Percentiles rank a stretch among this genome's conserved stretches.
phyloP scores from a whole-genome alignment of 257 asterid species.

The Vinca minor region DNA sequence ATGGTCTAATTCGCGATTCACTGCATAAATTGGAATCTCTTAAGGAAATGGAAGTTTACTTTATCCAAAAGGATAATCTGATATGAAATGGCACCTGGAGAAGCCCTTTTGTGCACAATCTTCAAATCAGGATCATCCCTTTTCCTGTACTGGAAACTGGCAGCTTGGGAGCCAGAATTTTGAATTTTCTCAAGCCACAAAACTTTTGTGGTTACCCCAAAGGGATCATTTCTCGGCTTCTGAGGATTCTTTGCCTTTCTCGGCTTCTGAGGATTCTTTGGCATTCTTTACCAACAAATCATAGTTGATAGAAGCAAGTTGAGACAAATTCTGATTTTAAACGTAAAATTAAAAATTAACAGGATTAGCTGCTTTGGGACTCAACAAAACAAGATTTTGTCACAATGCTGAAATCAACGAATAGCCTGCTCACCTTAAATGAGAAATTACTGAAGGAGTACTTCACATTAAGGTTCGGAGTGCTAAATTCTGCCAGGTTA shows the following conservation, averaged over 20 bases:
- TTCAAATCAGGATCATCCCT: too few species aligned
- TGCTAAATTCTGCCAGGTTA: slow-evolving; percentile 56
- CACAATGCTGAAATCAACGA: not conserved
- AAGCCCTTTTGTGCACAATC: not conserved
- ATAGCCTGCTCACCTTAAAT: slow-evolving; percentile 55
- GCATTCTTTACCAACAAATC: slow-evolving; percentile 56
- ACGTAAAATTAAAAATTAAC: not conserved
- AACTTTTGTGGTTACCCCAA: slow-evolving; percentile 15
- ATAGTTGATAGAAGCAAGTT: slow-evolving; percentile 77
- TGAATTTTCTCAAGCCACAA: slow-evolving; percentile 1
- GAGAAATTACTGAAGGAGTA: slow-evolving; percentile 94
- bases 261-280: slow-evolving; percentile 43
- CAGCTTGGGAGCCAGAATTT: not conserved
- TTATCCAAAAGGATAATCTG: too few species aligned
- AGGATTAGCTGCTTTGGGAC: slow-evolving; percentile 5
- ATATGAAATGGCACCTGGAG: not conserved
- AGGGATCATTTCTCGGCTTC: slow-evolving; percentile 23
- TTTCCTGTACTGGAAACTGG: not conserved
- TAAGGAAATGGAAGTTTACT: not conserved
- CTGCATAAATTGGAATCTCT: slow-evolving; percentile 6
- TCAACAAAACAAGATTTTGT: not conserved
- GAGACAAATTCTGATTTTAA: slow-evolving; percentile 65
- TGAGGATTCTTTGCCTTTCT: too few species aligned
- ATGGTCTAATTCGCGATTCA: not conserved
- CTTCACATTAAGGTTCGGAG: slow-evolving; percentile 44